Base-by-base conservation (phyloP, 768 basidiomycete genomes). In the Mycena vulgaris region DNA sequence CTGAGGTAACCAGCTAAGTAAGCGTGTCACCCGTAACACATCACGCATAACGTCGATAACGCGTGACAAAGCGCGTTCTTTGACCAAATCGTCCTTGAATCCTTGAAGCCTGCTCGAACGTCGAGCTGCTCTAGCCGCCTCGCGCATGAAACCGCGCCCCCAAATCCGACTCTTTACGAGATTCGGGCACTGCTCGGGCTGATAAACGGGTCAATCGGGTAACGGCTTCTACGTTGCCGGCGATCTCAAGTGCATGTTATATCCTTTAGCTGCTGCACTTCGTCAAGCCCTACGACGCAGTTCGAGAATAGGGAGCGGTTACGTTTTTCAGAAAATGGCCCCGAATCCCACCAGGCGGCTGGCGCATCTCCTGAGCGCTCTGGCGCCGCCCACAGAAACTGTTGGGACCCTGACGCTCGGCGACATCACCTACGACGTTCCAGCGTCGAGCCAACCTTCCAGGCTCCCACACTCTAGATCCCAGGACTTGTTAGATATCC, bases 361-460 rank as follows among this genome's bases (percentile, higher is more conserved):
- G 19, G 83, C 84, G 39, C 86, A 85, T 52, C 75, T 92, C 45
- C 73, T 89, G 30, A 80, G 78, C 59, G 83, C 82, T 55, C 79
- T 90, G 30, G 76, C 80, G n/a, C 79, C 85, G 4, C 71, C 84
- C 3, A 78, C 80, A 39, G 76, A 79, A 25, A 62, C 83, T 31
- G 80, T 91, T 30, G 91, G 90, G 23, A 89, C 84, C 6, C 78
- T 92, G 48, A 88, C 84, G 71, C 82, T 91, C 0, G 90, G 89
- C 17, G 83, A 84, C 69, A 89, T 91, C 66, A 83, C 84, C 6
- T 89, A 85, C 69, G 86, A 90, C 14, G 84, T 92, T 0, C 87
- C 87, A 10, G 78, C 81, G 3, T 81, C 90, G n/a, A 66, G 72
- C 13, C 79, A 81, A 0, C 89, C 89, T 0, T 83, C 86, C 17